These are phyloP conservation scores for Candida tetrigidarum DNA, from an alignment of 1,139 yeast genomes.

Conservation along the genomic window DNA sequence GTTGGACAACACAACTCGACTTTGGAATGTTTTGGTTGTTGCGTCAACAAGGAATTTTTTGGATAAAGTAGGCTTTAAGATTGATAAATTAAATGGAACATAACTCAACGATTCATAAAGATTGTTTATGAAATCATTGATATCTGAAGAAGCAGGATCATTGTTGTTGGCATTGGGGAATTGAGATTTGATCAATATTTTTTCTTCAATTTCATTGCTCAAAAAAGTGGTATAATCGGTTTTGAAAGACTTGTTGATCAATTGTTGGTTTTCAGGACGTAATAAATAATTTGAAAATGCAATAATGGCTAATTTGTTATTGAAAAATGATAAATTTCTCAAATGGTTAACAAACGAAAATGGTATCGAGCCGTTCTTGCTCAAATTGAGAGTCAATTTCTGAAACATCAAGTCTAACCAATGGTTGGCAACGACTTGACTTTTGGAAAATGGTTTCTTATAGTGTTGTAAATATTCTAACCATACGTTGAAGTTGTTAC, in stretches of 20 bases:
- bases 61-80: constrained; percentile 32
- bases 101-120: constrained; percentile 36
- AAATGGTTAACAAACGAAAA: constrained; percentile 26
- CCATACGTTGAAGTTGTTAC: constrained; percentile 30
- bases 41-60: constrained; percentile 38
- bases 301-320: constrained; percentile 31
- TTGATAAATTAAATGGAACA: constrained; percentile 24
- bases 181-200: constrained; percentile 21
- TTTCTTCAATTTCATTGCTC: constrained; percentile 27
- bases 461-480: constrained; percentile 32
- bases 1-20: constrained; percentile 36
- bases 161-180: constrained; percentile 41
- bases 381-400: constrained; percentile 28
- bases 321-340: constrained; percentile 26
- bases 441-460: constrained; percentile 32
- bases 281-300: constrained; percentile 35
- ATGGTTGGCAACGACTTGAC: constrained; percentile 40
- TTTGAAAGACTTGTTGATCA: constrained; percentile 29
- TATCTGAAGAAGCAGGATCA: constrained; percentile 17
- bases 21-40: constrained; percentile 42
- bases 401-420: constrained; percentile 43
- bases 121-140: constrained; percentile 37
- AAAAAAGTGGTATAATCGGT: constrained; percentile 36
- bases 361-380: constrained; percentile 25
- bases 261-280: constrained; percentile 26